These are phyloP conservation scores for Sisymbrium altissimum DNA, from an alignment of 345 rosid genomes.

Conservation along the genomic window DNA sequence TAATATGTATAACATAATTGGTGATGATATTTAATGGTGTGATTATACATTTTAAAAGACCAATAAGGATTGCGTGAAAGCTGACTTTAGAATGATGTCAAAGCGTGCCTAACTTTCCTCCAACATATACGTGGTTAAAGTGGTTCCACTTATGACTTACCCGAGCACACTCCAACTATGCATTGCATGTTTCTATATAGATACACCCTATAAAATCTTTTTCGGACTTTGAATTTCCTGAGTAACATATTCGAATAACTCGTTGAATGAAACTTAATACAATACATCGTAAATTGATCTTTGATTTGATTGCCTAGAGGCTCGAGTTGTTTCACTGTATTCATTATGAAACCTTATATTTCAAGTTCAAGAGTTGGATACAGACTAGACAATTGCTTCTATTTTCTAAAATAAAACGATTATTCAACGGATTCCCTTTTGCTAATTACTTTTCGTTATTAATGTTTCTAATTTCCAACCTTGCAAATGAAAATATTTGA, in stretches of 20 bases:
- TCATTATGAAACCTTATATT: neutral
- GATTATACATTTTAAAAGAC: constrained; percentile 19
- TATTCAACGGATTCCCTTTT: neutral
- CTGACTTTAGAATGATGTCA: constrained; percentile 36
- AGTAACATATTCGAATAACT: neutral
- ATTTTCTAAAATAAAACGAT: neutral
- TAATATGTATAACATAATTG: neutral
- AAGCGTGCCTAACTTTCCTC: constrained; percentile 20
- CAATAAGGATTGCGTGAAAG: constrained; percentile 28
- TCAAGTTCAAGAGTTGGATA: neutral
- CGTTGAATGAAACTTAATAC: neutral
- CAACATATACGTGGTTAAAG: constrained; percentile 26
- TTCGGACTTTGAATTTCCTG: neutral
- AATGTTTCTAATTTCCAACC: neutral
- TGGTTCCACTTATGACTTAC: constrained; percentile 31
- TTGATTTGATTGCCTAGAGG: neutral
- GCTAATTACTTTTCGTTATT: neutral
- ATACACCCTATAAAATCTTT: neutral
- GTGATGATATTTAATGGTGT: constrained; percentile 2
- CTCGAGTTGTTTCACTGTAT: neutral
- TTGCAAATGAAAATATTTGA: neutral
- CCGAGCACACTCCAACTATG: constrained; percentile 19
- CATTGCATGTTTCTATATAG: constrained; percentile 15
- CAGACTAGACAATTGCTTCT: neutral
- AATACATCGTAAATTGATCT: neutral